Evolutionary conservation across 202 grass and related monocot genomes (phyloP), one percentile per base, ranked within the genome.

Genomic region (Carex arenaria): DNA sequence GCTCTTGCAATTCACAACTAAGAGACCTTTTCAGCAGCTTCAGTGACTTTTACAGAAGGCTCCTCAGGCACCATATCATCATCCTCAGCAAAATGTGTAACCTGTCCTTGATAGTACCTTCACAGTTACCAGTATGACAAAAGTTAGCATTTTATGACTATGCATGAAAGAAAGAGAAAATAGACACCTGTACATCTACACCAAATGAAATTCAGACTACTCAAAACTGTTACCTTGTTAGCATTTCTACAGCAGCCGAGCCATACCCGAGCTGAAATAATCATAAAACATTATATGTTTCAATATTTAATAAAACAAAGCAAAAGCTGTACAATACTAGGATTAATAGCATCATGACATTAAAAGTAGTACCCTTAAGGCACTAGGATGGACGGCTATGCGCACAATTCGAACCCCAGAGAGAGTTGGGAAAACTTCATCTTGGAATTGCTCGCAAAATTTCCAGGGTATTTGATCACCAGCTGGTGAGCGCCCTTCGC

Each of bases 381-480:
- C 93, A 86, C 84, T 99, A 32, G 96, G 96, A 85, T 99, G 96
- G 64, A 99, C 96, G 74, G 93, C 96, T 9, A 99, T 99, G 38
- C 91, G 91, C 72, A 99, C 91, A 84, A 99, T 99, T 61, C 96
- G 86, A 90, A 84, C 93, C 83, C 96, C 93, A 36, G 96, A 99
- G 7, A 99, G 93, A 83, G 82, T 95, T 83, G 96, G 96, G 90
- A 99, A 99, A 81, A 89, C 91, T 85, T 93, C 87, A 42, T 99
- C 93, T 89, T 95, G 92, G 85, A 99, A 99, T 62, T 99, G 96
- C 80, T 99, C 89, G n/a, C 93, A 99, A 84, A 99, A 95, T 85
- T 95, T 99, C 96, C 96, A 99, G 70, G 96, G 96, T 85, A 99
- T 95, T 84, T 95, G 93, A 93, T 99, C 96, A 32, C 96, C 96